Base-by-base conservation (phyloP, 495 filamentous ascomycete genomes). In the Oidiodendron maius region DNA sequence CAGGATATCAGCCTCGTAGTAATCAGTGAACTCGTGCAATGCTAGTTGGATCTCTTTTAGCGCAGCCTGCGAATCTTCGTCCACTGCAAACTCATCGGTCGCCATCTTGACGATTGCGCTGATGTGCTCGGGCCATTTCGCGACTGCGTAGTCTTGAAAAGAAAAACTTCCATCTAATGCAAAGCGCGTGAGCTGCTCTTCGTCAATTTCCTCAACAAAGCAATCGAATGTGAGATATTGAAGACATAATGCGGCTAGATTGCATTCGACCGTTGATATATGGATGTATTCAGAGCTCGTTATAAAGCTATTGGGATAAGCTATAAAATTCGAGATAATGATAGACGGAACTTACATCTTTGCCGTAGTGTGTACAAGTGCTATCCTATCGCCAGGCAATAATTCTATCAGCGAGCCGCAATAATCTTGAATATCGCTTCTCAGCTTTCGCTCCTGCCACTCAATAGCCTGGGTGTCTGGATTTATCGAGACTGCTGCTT, bases 391-490 rank as follows among this genome's bases (percentile, higher is more conserved):
- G 26, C 57, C 62, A 23, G 54, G 44, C 20, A 64, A 44, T 10
- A 66, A 45, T 15, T 68, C 58, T 1, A 76, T 52, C n/a, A 76
- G 54, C 4, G 70, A 65, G n/a, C 71, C 72, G 51, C 68, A 75
- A 9, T 71, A 53, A 15, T 71, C 63, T 3, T 62, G 42, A 11
- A 68, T 53, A 28, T 64, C 50, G 11, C 52, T 34, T 12, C 65
- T 52, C 9, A 74, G 38, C 18, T 46, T 38, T 9, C 57, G 50
- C 13, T 55, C 45, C 40, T 50, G 55, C n/a, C n/a, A n/a, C 17
- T 67, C 37, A 28, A 67, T 21, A 1, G 22, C 42, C 18, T 51
- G 15, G 2, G 53, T 11, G 4, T 60, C 48, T 1, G 50, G 20
- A 12, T 61, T 54, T 9, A 71, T 59, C 1, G 64, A 64, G 17